Evolutionary conservation across 768 basidiomycete species (phyloP).

Genomic region (Mycena polygramma): DNA sequence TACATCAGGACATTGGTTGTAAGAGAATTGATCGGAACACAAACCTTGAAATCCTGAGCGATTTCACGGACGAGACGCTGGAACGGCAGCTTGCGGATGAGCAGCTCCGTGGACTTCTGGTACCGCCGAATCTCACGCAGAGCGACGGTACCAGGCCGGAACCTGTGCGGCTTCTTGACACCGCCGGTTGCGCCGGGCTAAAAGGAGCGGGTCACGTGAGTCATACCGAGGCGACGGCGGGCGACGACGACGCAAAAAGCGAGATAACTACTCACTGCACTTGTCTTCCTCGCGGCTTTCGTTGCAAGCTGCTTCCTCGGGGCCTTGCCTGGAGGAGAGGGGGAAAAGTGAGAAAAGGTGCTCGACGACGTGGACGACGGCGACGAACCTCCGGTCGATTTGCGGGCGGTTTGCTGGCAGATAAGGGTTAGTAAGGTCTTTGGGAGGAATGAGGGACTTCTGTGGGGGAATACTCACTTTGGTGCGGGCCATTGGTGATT

Average conservation of each 20-base stretch:
- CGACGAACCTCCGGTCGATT: constrained; percentile 94
- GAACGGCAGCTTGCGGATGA: constrained; percentile 99
- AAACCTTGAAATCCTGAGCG: constrained; percentile 94
- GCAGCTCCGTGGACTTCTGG: constrained; percentile 98
- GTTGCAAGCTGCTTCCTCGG: constrained; percentile 96
- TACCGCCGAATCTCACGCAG: constrained; percentile 99
- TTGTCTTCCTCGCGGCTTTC: constrained; percentile 95
- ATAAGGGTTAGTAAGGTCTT: constrained; percentile 45
- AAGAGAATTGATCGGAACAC: neutral
- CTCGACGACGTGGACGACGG: constrained; percentile 37
- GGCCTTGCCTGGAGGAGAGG: constrained; percentile 73
- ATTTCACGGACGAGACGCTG: constrained; percentile 98
- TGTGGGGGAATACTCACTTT: constrained; percentile 64
- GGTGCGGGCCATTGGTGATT: constrained; percentile 82
- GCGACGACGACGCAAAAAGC: constrained; percentile 43
- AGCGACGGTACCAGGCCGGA: constrained; percentile 97
- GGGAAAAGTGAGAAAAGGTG: constrained; percentile 40
- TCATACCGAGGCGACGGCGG: constrained; percentile 15
- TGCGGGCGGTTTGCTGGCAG: constrained; percentile 95
- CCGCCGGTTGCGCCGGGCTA: constrained; percentile 82
- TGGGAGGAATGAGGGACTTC: constrained; percentile 7
- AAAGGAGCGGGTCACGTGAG: constrained; percentile 39
- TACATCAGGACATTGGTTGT: constrained; percentile 23
- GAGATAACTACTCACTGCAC: constrained; percentile 68
- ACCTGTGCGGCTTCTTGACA: constrained; percentile 99